Base-by-base conservation (phyloP, 225 moss, liverwort and hornwort genomes). In the Polytrichum formosum region DNA sequence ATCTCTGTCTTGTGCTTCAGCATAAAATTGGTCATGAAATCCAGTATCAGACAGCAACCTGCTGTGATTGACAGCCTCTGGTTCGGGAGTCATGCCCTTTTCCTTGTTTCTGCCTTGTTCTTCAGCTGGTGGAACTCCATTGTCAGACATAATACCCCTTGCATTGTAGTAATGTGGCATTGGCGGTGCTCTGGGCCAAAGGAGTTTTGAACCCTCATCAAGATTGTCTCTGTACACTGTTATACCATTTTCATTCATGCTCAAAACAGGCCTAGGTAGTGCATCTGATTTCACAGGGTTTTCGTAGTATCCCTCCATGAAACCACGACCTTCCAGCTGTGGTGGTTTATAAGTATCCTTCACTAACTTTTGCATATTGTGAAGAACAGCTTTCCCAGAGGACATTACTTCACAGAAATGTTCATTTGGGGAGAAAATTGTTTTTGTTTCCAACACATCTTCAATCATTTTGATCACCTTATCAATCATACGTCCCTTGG, bases 401-500 rank as follows among this genome's bases (percentile, higher is more conserved):
- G 54, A n/a, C 58, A 83, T 70, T 19, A 71, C 33, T 56, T 19
- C 66, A 56, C 35, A 55, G 26, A 83, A 69, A 16, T 6, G 46
- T 26, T 70, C 17, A 22, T 71, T 86, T 20, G 73, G 67, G n/a
- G 66, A 1, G 13, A 56, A 58, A 56, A 72, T 54, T 19, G 77
- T 70, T 35, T 0, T 28, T 26, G 62, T 76, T 10, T 37, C 61
- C 6, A 78, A 21, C 30, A 83, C 77, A 17, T 63, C 68, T n/a
- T n/a, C 62, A 54, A 78, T 58, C 71, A 59, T 75, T 18, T 62
- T 9, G 58, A 62, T 33, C 56, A 86, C 68, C 18, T 1, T 65
- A 33, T 71, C 70, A 21, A 86, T 71, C 62, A 67, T 86, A 19
- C 27, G 33, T 63, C 71, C 80, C 75, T 86, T 86, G 54, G 30